phyloP scores from a whole-genome alignment of 2,329 filamentous ascomycete species.

The Botrytis porri region DNA sequence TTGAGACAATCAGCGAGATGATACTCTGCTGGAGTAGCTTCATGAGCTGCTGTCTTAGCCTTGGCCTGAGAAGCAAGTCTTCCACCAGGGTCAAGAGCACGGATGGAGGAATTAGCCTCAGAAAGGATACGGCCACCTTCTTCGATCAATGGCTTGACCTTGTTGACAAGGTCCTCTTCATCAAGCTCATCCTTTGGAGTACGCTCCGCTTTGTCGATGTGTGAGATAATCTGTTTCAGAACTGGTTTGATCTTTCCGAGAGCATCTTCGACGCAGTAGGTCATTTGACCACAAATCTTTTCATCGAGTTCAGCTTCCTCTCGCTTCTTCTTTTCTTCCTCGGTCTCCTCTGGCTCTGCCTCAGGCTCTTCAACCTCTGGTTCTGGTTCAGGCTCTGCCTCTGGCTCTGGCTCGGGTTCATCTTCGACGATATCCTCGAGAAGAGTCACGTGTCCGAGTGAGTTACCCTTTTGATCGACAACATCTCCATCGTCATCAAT shows the following conservation, averaged over 20 bases:
- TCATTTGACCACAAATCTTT: conserved; percentile 76
- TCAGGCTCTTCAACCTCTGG: conserved; percentile 39
- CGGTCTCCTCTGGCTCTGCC: conserved; percentile 50
- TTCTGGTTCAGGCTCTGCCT: conserved; percentile 38
- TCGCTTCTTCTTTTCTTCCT: conserved; percentile 56
- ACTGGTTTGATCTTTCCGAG: conserved; percentile 82
- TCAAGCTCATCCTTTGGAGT: conserved; percentile 84
- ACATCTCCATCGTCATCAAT: conserved; percentile 71
- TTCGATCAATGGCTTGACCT: conserved; percentile 85
- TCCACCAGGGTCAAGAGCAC: conserved; percentile 84
- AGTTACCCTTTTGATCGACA: conserved; percentile 63
- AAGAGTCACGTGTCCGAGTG: conserved; percentile 65
- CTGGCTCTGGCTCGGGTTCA: conserved; percentile 41
- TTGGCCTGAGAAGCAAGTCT: conserved; percentile 82
- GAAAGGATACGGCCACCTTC: conserved; percentile 78
- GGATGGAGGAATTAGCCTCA: conserved; percentile 83
- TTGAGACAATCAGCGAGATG: conserved; percentile 81
- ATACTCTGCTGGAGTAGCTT: conserved; percentile 80
- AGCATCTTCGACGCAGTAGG: conserved; percentile 68
- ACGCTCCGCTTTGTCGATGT: conserved; percentile 76
- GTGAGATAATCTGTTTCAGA: conserved; percentile 80
- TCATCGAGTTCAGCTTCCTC: conserved; percentile 62
- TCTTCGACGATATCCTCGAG: conserved; percentile 54
- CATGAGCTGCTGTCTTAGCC: conserved; percentile 69
- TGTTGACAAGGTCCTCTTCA: conserved; percentile 81